These are phyloP conservation scores for Phialemonium atrogriseum DNA, from an alignment of 2,329 filamentous ascomycete genomes.

Conservation along the genomic window DNA sequence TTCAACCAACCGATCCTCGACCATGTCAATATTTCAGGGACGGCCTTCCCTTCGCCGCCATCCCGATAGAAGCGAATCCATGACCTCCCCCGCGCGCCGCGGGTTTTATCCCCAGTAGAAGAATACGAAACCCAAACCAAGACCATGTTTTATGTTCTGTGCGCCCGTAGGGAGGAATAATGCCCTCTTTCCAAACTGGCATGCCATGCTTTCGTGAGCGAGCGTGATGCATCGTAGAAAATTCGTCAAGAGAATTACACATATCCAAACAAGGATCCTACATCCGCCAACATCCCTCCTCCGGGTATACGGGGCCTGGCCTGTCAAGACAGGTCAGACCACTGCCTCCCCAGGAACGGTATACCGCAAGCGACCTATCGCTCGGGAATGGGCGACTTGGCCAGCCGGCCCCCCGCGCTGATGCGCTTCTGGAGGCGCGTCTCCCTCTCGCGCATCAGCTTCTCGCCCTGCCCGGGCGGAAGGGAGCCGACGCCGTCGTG, in stretches of 20 bases:
- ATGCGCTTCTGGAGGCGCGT: constrained; percentile 67
- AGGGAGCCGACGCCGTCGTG: constrained; percentile 55
- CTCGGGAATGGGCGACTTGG: constrained; percentile 55
- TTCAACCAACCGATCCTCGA: too few species aligned
- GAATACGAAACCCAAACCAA: too few species aligned
- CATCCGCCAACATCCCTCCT: too few species aligned
- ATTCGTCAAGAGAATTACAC: background rate
- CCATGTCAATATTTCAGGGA: too few species aligned
- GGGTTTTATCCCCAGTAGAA: too few species aligned
- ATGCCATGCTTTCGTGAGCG: background rate
- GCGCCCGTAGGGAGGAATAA: too few species aligned
- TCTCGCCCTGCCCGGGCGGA: constrained; percentile 37
- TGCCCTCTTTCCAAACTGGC: background rate
- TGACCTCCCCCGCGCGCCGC: too few species aligned
- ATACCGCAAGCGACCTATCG: constrained; percentile 23
- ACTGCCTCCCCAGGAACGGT: background rate
- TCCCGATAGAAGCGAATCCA: too few species aligned
- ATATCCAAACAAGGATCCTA: constrained; percentile 2
- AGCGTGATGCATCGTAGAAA: background rate
- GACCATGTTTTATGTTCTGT: too few species aligned
- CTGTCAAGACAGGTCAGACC: background rate
- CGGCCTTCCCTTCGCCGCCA: too few species aligned
- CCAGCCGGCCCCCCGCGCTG: constrained; percentile 67
- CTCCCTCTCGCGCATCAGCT: constrained; percentile 55
- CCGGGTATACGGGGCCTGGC: background rate